Percentiles rank a stretch among this genome's conserved stretches.
phyloP scores from a whole-genome alignment of 257 asterid genomes.

The Lycium ferocissimum region DNA sequence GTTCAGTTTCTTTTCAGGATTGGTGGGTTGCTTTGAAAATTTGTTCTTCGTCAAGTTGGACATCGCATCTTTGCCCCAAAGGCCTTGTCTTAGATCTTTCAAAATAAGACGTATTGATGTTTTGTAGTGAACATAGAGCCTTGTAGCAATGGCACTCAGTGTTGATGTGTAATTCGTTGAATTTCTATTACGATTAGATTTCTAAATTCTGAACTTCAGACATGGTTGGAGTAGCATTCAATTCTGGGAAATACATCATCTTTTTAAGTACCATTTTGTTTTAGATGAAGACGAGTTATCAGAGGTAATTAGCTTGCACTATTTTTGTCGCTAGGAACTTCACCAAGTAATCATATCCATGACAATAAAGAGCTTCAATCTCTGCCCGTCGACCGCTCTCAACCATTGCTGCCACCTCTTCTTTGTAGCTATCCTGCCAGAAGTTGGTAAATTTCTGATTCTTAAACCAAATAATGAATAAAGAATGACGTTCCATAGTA shows the following conservation, averaged over 20 bases:
- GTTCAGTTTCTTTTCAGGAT: neutral
- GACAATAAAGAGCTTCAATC: slow-evolving; percentile 87
- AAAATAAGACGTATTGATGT: too few species aligned
- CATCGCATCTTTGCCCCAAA: neutral
- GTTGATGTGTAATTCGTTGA: too few species aligned
- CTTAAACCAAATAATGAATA: neutral
- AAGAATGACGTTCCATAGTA: neutral
- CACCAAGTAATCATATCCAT: slow-evolving; percentile 75
- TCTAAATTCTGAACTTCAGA: neutral
- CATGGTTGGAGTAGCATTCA: neutral
- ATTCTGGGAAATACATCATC: neutral
- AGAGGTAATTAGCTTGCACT: slow-evolving; percentile 69
- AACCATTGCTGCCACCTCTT: slow-evolving; percentile 75
- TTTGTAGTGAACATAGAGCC: too few species aligned
- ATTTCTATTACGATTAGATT: neutral
- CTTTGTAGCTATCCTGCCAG: slow-evolving; percentile 74
- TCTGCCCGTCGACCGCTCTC: slow-evolving; percentile 76
- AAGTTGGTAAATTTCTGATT: neutral
- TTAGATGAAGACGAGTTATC: neutral
- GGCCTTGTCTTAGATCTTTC: too few species aligned
- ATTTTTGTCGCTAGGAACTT: slow-evolving; percentile 79
- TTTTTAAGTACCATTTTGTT: neutral
- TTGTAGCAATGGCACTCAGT: too few species aligned
- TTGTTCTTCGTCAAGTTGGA: neutral
- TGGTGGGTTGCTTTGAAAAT: neutral